These are phyloP conservation scores for Chaetothyriales sp. DNA, from an alignment of 2,329 filamentous ascomycete genomes.

Conservation along the genomic window DNA sequence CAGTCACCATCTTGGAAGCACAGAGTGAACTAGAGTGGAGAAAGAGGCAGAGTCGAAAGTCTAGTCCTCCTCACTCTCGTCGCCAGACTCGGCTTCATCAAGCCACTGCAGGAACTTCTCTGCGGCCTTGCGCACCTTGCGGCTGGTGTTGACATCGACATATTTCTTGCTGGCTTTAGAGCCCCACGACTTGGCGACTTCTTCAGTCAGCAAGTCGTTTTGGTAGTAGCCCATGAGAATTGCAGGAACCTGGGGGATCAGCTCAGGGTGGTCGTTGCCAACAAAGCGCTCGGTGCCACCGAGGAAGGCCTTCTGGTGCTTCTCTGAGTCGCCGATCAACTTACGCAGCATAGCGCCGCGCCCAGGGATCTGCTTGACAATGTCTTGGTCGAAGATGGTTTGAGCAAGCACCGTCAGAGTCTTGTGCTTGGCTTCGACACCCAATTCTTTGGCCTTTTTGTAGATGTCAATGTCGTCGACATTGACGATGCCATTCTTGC, in stretches of 20 bases:
- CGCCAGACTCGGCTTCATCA: conserved; percentile 63
- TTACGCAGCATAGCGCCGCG: conserved; percentile 82
- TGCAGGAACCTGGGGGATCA: conserved; percentile 65
- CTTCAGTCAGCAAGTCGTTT: conserved; percentile 76
- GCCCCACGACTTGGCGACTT: conserved; percentile 81
- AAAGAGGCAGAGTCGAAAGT: background rate
- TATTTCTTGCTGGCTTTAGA: conserved; percentile 97
- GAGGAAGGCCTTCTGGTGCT: conserved; percentile 88
- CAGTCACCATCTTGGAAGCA: background rate
- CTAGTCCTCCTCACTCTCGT: conserved; percentile 42
- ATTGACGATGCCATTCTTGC: conserved; percentile 57
- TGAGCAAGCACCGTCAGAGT: conserved; percentile 84
- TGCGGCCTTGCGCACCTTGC: conserved; percentile 89
- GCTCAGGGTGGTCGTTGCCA: conserved; percentile 63
- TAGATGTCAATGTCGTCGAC: conserved; percentile 86
- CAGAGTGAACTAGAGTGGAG: background rate
- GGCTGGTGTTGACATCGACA: conserved; percentile 73
- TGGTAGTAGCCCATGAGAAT: conserved; percentile 85
- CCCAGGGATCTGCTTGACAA: conserved; percentile 71
- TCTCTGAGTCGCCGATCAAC: conserved; percentile 69
- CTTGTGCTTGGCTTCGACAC: conserved; percentile 88
- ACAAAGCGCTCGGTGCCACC: conserved; percentile 92
- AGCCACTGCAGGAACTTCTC: conserved; percentile 94
- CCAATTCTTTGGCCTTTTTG: conserved; percentile 90
- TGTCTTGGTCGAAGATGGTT: conserved; percentile 73